Evolutionary conservation across 257 asterid species (phyloP), one percentile per base, ranked within the genome.

Genomic region (Nicotiana noctiflora): DNA sequence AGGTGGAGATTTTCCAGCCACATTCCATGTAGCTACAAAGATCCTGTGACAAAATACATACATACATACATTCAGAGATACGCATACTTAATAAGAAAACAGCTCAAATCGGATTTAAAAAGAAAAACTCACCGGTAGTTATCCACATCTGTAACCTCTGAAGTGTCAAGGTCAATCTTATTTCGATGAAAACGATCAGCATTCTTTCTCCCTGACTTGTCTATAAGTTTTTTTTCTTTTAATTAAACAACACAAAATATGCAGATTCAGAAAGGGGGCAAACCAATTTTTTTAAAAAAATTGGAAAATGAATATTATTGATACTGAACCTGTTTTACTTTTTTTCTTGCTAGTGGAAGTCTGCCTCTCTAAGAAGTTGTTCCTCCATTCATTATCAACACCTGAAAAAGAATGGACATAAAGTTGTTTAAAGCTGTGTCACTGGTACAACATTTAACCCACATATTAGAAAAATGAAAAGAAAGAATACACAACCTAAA

Each of bases 1-100:
- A 25, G 97, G 94, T 31, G 99, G 99, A 56, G 98, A 96, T 88
- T 92, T 96, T 29, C 99, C 99, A 53, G 93, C 99, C 75, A 96
- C 99, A 88, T 96, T 96, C 99, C 99, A 96, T 34, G 99, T 96
- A 13, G 98, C 97, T 81, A 90, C 96, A 88, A 96, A 96, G 62
- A 96, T 65, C 84, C 99, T 96, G 61, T 44, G 65, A 85, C 67
- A 66, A 76, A 12, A 62, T 2, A 55, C 75, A 79, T 21, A 15
- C 34, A 46, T 68, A 15, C 75, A 79, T 37, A 15, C 34, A 46
- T 68, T 2, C 56, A 2, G 14, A 13, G 37, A 14, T 72, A 49
- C 7, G 61, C 44, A 72, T 23, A 72, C 40, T 72, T 72, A 12
- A 60, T 49, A 49, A 23, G 65, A 79, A 51, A 8, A 62, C 76